Evolutionary conservation across 495 filamentous ascomycete species (phyloP), one percentile per base, ranked within the genome.

Genomic region (Neurospora sp.): DNA sequence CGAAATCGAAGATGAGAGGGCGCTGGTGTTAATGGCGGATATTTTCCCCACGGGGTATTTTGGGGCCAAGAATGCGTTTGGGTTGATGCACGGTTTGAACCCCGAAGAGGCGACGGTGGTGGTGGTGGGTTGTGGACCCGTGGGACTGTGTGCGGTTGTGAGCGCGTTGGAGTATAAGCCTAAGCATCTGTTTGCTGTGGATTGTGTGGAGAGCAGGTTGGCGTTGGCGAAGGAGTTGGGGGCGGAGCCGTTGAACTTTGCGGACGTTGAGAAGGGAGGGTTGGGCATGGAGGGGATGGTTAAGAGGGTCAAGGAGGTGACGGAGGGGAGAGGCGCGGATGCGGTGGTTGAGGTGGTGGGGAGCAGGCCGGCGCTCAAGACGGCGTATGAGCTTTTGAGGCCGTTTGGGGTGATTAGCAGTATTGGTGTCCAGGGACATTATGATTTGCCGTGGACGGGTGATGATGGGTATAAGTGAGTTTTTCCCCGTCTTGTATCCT

Each of bases 341-440:
- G 90, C 91, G 5, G 91, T 97, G 11, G 89, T 98, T 76, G 96
- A 99, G 82, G 92, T 97, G 8, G 96, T 99, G 9, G 96, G 96
- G 2, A 81, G 93, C 76, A 94, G 91, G 70, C 89, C 91, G 71
- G 96, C 96, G 20, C 81, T 98, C 78, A 89, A 86, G 79, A 93
- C 93, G 71, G 93, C 89, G 0, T 97, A 92, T 80, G 94, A 98
- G 59, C 81, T 97, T 46, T 74, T 99, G 48, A 87, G 96, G 70
- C 94, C 96, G 27, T 99, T 91, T 86, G 94, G 94, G 2, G 86
- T 89, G 11, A 94, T 99, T 72, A 91, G 89, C 72, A 94, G 92
- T 76, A 93, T 97, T 73, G 96, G 96, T 2, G 94, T 98, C 31
- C 95, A 98, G 22, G 38, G 37, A 16, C 73, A 76, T 81, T 69